These are phyloP conservation scores for Hygrophoropsis aurantiaca DNA, from an alignment of 768 basidiomycete genomes.

Conservation along the genomic window DNA sequence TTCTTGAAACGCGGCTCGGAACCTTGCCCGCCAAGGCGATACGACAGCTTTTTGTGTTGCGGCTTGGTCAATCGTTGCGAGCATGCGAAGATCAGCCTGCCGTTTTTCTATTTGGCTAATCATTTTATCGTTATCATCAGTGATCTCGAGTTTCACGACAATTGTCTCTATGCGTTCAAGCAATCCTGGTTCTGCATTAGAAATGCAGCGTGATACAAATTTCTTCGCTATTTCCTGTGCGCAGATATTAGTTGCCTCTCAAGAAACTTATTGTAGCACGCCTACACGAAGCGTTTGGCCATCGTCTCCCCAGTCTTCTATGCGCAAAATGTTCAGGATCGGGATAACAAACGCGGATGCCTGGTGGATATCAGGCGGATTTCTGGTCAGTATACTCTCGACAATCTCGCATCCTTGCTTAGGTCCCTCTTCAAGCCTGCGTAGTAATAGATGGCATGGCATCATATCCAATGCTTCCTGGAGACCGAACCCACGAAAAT, in stretches of 20 bases:
- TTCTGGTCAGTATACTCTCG: constrained; percentile 29
- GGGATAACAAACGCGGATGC: constrained; percentile 7
- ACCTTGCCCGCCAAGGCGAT: constrained; percentile 22
- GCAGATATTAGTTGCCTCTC: not conserved
- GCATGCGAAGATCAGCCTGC: constrained; percentile 14
- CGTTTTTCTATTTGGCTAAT: constrained; percentile 15
- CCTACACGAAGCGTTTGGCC: constrained; percentile 33
- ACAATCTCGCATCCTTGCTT: constrained; percentile 35
- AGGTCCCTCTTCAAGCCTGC: constrained; percentile 45
- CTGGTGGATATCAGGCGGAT: constrained; percentile 19
- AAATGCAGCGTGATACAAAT: constrained; percentile 33
- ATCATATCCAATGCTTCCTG: constrained; percentile 32
- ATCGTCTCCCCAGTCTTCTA: constrained; percentile 37
- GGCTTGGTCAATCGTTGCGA: constrained; percentile 4
- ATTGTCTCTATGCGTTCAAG: constrained; percentile 21
- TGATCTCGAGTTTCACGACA: constrained; percentile 12
- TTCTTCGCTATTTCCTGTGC: constrained; percentile 18
- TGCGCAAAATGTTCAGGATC: constrained; percentile 38
- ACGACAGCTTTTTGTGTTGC: not conserved
- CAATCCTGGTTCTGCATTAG: constrained; percentile 23
- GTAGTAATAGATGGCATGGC: constrained; percentile 40
- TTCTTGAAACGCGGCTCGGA: constrained; percentile 30
- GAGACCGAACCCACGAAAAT: constrained; percentile 27
- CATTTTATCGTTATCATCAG: constrained; percentile 23
- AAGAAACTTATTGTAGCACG: constrained; percentile 2